A percentile compares a stretch with the other conserved stretches of the same genome.
Evolutionary conservation across 306 rosid genomes (phyloP).

Genomic region (Bauhinia variegata): DNA sequence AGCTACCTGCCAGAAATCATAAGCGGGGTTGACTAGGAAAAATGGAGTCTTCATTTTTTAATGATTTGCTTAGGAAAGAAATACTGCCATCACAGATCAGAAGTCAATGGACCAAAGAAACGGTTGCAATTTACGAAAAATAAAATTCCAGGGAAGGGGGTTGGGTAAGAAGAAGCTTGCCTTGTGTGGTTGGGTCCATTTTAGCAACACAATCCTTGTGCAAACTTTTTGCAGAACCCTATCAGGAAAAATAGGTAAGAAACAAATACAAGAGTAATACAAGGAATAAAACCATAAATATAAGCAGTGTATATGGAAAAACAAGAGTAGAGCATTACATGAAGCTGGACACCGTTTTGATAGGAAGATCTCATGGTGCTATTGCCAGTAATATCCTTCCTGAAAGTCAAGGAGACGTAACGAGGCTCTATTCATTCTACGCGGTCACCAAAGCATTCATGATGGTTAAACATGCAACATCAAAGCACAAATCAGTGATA

Average conservation of each 20-base stretch:
- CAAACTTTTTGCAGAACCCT: conserved; percentile 58
- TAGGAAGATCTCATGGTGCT: conserved; percentile 53
- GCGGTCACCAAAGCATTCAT: neutral
- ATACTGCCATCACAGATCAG: conserved; percentile 42
- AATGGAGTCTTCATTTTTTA: conserved; percentile 46
- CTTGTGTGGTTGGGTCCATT: conserved; percentile 54
- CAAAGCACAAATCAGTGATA: too few relatives aligned
- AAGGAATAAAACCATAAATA: neutral
- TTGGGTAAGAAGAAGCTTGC: conserved; percentile 31
- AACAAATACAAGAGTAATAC: neutral
- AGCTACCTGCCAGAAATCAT: conserved; percentile 66
- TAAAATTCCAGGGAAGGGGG: neutral
- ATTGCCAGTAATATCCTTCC: conserved; percentile 52
- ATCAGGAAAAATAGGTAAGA: conserved; percentile 12
- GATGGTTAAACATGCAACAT: too few relatives aligned
- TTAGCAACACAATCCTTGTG: conserved; percentile 52
- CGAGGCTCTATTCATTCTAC: neutral
- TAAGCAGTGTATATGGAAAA: neutral
- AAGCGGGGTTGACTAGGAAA: conserved; percentile 64
- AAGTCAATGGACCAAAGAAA: neutral
- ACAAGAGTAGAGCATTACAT: conserved; percentile 49
- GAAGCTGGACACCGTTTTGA: conserved; percentile 51
- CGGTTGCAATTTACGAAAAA: neutral
- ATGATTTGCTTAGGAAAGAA: conserved; percentile 58
- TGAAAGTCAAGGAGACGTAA: conserved; percentile 37